A percentile compares a stretch with the other conserved stretches of the same genome.
These are phyloP conservation scores for Sporothrix pseudoabietina DNA, from an alignment of 2,329 filamentous ascomycete species.

Conservation along the genomic window DNA sequence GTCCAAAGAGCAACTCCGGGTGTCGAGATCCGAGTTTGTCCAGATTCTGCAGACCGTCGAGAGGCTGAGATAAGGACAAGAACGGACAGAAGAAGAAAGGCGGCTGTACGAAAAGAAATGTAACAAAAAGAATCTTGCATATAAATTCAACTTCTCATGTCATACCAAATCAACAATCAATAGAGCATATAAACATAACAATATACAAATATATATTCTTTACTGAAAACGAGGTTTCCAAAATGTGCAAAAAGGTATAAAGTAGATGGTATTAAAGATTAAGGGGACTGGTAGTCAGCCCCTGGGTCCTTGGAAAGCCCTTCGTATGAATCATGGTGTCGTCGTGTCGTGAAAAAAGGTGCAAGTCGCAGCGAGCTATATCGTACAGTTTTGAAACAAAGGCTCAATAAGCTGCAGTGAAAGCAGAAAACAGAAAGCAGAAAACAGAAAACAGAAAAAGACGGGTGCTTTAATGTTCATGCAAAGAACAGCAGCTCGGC, in stretches of 20 bases:
- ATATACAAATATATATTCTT: neutral
- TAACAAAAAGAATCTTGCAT: neutral
- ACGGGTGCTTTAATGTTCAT: neutral
- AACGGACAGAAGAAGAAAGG: neutral
- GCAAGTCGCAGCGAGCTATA: neutral
- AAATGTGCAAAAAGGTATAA: neutral
- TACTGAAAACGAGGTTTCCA: neutral
- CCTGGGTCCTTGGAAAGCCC: neutral
- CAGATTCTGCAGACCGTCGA: constrained; percentile 20
- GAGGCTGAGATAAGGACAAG: neutral
- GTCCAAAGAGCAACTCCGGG: too few species aligned
- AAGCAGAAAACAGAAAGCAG: neutral
- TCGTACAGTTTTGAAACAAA: constrained; percentile 7
- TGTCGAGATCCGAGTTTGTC: constrained; percentile 31
- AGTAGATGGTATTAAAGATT: constrained; percentile 13
- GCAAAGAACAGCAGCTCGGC: constrained; percentile 33
- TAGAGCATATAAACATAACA: neutral
- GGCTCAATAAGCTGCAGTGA: neutral
- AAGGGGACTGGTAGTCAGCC: neutral
- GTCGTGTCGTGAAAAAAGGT: neutral
- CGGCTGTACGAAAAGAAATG: neutral
- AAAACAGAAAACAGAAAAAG: neutral
- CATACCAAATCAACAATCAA: neutral
- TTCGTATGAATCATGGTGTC: neutral
- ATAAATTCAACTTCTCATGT: neutral